Evolutionary conservation across 371 early-diverging fungal genomes (phyloP).

Genomic region (Haplosporangium sp.): DNA sequence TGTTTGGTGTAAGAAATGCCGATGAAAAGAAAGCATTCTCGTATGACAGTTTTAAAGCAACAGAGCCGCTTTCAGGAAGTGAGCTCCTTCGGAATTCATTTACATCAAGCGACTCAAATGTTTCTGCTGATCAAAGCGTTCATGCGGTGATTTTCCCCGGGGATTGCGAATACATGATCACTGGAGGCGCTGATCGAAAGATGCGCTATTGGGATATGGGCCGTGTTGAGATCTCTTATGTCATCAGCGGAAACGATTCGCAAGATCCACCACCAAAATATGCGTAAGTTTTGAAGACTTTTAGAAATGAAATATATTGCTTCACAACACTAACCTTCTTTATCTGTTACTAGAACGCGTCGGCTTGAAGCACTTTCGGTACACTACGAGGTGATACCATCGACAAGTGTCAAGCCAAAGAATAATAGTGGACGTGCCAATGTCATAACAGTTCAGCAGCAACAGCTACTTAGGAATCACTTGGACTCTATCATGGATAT

Average conservation of each 20-base stretch:
- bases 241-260: conserved; percentile 76
- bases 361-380: conserved; percentile 65
- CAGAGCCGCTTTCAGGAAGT: conserved; percentile 66
- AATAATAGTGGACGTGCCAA: conserved; percentile 39
- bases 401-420: conserved; percentile 34
- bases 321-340: too few species aligned
- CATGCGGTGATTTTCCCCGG: conserved; percentile 66
- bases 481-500: conserved; percentile 82
- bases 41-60: conserved; percentile 64
- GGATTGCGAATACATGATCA: conserved; percentile 76
- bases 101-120: conserved; percentile 64
- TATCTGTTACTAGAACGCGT: conserved; percentile 61
- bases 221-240: conserved; percentile 75
- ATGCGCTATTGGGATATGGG: conserved; percentile 85
- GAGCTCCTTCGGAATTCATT: conserved; percentile 65
- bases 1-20: conserved; percentile 70
- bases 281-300: conserved; percentile 56
- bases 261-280: conserved; percentile 72
- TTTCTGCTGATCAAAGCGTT: conserved; percentile 64
- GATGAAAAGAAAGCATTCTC: conserved; percentile 69
- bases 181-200: conserved; percentile 86
- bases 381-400: conserved; percentile 65
- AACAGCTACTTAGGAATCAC: conserved; percentile 71
- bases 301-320: not conserved
- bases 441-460: conserved; percentile 62